Evolutionary conservation across 371 early-diverging fungal species (phyloP).

Genomic region (Haplosporangium sp.): DNA sequence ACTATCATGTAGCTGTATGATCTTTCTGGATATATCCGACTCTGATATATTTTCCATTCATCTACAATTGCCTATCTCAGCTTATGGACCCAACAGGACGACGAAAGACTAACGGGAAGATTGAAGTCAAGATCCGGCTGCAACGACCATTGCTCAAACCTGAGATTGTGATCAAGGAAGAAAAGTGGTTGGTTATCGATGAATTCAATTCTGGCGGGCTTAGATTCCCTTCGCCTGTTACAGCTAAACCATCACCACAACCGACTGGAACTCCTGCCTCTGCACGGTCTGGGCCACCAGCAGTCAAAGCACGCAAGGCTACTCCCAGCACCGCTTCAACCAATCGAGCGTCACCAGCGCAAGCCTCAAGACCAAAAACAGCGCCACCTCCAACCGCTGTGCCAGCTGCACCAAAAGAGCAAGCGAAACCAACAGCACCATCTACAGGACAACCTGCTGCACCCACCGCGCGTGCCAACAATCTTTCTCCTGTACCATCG

Average conservation of each 20-base stretch:
- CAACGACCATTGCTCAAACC: constrained; percentile 73
- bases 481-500: neutral
- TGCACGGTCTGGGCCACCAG: constrained; percentile 22
- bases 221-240: constrained; percentile 40
- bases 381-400: constrained; percentile 2
- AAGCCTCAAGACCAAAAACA: constrained; percentile 4
- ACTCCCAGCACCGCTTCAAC: constrained; percentile 5
- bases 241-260: constrained; percentile 24
- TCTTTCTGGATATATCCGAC: neutral
- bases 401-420: neutral
- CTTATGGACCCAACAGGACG: constrained; percentile 70
- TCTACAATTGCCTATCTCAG: constrained; percentile 22
- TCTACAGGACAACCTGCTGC: no score
- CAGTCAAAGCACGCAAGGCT: constrained; percentile 7
- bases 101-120: constrained; percentile 74
- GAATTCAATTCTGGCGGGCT: constrained; percentile 57
- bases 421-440: no score
- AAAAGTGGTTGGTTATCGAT: constrained; percentile 80
- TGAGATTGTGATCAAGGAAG: constrained; percentile 69
- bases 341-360: constrained; percentile 6
- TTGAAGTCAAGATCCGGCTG: constrained; percentile 75
- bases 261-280: constrained; percentile 8
- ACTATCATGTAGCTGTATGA: neutral
- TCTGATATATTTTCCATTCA: neutral
- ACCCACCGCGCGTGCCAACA: neutral